phyloP scores from a whole-genome alignment of 169 alveolate genomes.

The Plasmodium knowlesi region DNA sequence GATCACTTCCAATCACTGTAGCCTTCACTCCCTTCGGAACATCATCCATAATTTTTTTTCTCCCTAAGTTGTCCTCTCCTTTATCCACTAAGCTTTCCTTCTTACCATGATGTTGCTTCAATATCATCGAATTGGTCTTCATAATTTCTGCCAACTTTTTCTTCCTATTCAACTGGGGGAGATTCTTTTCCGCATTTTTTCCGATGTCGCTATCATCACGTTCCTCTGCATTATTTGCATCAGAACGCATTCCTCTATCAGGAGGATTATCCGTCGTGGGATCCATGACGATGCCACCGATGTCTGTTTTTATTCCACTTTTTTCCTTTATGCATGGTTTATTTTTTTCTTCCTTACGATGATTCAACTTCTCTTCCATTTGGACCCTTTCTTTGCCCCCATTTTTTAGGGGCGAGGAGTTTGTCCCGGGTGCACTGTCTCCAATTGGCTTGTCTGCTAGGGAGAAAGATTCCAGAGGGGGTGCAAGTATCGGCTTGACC shows the following conservation, averaged over 20 bases:
- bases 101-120: neutral
- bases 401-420: neutral
- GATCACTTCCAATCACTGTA: neutral
- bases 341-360: neutral
- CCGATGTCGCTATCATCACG: neutral
- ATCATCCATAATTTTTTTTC: neutral
- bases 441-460: neutral
- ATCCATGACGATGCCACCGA: neutral
- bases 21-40: neutral
- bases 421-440: neutral
- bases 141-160: neutral
- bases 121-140: neutral
- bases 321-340: neutral
- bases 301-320: neutral
- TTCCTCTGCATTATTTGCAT: neutral
- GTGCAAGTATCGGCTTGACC: neutral
- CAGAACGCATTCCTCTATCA: neutral
- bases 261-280: neutral
- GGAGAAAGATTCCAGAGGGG: neutral
- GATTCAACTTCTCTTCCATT: neutral
- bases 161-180: neutral
- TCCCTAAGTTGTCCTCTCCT: neutral
- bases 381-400: neutral
- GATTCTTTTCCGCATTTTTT: neutral
- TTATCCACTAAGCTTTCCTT: neutral